Evolutionary conservation across 1,284 basidiomycete species (phyloP), one percentile per base, ranked within the genome.

Genomic region (Ceratobasidium sp.): DNA sequence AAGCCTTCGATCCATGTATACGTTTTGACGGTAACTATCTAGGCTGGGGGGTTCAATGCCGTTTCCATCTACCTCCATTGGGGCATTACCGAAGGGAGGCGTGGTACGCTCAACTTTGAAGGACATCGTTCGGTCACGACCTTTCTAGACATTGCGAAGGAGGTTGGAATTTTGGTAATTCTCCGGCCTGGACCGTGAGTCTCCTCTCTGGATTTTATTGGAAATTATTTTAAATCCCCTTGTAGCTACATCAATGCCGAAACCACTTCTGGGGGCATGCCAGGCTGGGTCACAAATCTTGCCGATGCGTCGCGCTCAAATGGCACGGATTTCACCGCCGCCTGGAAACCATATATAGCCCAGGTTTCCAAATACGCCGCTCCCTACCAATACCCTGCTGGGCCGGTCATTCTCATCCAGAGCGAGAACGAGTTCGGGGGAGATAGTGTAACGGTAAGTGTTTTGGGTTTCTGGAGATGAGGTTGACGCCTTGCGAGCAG

Each of bases 371-470:
- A 75, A 16, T 75, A 14, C 23, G 50, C 23, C 55, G 54, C 23
- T 44, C 64, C n/a, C 50, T 77, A 50, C 35, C 79, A 86, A 83
- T 87, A 86, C 71, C 73, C 73, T 3, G 73, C 20, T 44, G 73
- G 73, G 5, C 73, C 73, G 14, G 73, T 75, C n/a, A 75, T 75
- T 23, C 20, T 55, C 10, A 23, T 75, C 4, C 73, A 75, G 73
- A 27, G 27, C 20, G 73, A 75, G 30, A 75, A 52, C 50, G 50
- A 52, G 50, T 50, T 50, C 20, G 48, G 48, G 14, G 48, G 48
- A 18, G 48, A 50, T 16, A 41, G 38, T 41, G 38, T 41, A 41
- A 41, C 38, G 38, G 38, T 41, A 10, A 41, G 38, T 10, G 38
- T 5, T 5, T 5, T 5, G 38, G 38, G 5, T 41, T 41, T 41